Evolutionary conservation across 73 alveolate genomes (phyloP).

Genomic region (Paramecium octaurelia): DNA sequence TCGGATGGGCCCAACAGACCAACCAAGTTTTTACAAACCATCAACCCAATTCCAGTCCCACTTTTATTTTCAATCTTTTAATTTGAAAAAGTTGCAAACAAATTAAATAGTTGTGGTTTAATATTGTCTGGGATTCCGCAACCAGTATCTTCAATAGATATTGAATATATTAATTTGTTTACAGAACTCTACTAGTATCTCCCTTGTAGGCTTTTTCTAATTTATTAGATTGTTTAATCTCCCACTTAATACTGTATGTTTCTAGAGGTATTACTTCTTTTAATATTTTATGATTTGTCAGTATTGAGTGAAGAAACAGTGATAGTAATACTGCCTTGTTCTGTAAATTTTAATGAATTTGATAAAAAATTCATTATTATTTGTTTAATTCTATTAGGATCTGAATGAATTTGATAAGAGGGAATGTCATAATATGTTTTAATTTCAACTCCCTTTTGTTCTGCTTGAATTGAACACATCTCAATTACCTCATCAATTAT

Average conservation of each 20-base stretch:
- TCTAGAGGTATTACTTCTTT: not conserved
- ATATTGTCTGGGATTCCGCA: constrained; percentile 35
- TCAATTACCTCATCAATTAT: constrained; percentile 16
- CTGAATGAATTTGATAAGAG: not conserved
- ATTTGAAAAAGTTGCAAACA: constrained; percentile 47
- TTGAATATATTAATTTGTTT: not conserved
- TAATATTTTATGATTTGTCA: not conserved
- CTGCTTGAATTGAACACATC: not conserved
- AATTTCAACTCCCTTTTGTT: constrained; percentile 14
- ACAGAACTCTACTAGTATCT: not conserved
- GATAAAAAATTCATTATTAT: constrained; percentile 41
- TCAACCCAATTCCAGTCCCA: constrained; percentile 60
- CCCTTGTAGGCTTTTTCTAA: not conserved
- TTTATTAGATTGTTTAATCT: not conserved
- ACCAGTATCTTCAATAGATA: constrained; percentile 57
- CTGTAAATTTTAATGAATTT: constrained; percentile 54
- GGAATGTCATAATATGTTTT: not conserved
- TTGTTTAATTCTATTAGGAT: constrained; percentile 52
- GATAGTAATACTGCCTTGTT: constrained; percentile 36
- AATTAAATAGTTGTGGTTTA: constrained; percentile 37
- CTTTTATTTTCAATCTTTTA: constrained; percentile 32
- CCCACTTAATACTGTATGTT: not conserved
- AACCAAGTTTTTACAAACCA: constrained; percentile 50
- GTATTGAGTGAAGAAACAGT: not conserved
- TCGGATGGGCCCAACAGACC: constrained; percentile 40